These are phyloP conservation scores for Sordaria brevicollis DNA, from an alignment of 495 filamentous ascomycete genomes.

Conservation along the genomic window DNA sequence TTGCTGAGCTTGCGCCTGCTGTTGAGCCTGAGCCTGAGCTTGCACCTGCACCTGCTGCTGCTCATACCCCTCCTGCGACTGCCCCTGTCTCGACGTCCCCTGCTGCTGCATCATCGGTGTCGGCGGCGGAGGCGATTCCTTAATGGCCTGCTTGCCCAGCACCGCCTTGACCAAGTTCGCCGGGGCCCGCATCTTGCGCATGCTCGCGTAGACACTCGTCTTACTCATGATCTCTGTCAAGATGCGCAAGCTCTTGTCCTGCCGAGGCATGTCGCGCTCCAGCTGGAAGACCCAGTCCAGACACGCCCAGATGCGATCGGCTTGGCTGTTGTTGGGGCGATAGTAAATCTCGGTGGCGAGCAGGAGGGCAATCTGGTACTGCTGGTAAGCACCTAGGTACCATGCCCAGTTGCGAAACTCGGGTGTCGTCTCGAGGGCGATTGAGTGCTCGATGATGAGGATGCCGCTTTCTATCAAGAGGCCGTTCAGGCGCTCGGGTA, in stretches of 20 bases:
- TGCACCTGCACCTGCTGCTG: no score
- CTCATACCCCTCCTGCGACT: background rate
- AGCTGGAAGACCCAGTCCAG: constrained; percentile 61
- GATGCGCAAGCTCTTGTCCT: constrained; percentile 28
- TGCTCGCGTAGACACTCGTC: constrained; percentile 28
- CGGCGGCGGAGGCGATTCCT: constrained; percentile 19
- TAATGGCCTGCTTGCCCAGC: constrained; percentile 28
- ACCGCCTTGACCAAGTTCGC: constrained; percentile 24
- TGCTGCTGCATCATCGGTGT: background rate
- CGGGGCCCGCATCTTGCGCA: constrained; percentile 38
- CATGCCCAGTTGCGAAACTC: constrained; percentile 43
- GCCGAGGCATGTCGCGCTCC: constrained; percentile 34
- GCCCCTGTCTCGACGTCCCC: background rate
- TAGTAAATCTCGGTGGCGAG: constrained; percentile 46
- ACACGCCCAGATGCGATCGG: constrained; percentile 55
- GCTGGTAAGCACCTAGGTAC: constrained; percentile 46
- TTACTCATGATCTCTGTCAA: constrained; percentile 31
- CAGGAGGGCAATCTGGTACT: constrained; percentile 44
- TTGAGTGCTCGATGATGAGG: constrained; percentile 48
- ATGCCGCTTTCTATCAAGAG: constrained; percentile 43
- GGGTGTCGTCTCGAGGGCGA: constrained; percentile 45
- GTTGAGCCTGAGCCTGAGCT: constrained; percentile 1
- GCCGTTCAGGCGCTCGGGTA: constrained; percentile 34
- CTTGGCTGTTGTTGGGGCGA: constrained; percentile 43
- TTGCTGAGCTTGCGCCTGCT: constrained; percentile 8